Conservation (phyloP, 1,284 basidiomycete genomes). For the Apiotrichum domesticum region DNA sequence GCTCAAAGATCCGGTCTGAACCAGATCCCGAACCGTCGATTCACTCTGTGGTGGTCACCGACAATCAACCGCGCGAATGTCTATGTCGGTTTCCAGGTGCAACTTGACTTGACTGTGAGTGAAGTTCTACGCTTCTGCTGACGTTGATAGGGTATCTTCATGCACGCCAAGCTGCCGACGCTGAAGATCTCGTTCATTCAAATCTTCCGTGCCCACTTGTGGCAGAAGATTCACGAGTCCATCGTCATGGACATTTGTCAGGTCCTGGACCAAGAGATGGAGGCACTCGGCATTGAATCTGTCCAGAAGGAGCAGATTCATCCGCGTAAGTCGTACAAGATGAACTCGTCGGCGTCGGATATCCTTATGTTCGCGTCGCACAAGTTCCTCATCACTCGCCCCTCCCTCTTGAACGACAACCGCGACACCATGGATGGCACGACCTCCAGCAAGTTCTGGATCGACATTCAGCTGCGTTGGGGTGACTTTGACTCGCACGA, state of each 20-base stretch:
- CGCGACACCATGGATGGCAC: conserved; percentile 96
- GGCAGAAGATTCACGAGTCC: conserved; percentile 71
- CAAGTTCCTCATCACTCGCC: conserved; percentile 98
- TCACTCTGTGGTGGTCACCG: conserved; percentile 99
- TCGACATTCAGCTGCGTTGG: conserved; percentile 97
- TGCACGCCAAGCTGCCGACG: conserved; percentile 95
- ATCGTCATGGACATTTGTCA: conserved; percentile 84
- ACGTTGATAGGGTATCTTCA: conserved; percentile 50
- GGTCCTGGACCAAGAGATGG: conserved; percentile 98
- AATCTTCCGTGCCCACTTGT: conserved; percentile 99
- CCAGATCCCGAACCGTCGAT: conserved; percentile 98
- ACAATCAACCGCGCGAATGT: conserved; percentile 53
- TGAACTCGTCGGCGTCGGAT: conserved; percentile 93
- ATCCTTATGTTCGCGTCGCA: conserved; percentile 94
- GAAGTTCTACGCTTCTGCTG: too few relatives aligned
- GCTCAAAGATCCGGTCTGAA: conserved; percentile 60
- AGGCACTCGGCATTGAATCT: conserved; percentile 96
- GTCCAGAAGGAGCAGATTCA: conserved; percentile 69
- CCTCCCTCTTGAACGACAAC: conserved; percentile 90
- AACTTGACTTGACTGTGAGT: conserved; percentile 73
- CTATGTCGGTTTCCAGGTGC: conserved; percentile 61
- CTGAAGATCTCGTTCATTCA: conserved; percentile 90
- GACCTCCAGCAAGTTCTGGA: conserved; percentile 98
- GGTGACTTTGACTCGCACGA: conserved; percentile 99
- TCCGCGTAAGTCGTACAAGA: conserved; percentile 99